Percentiles rank a stretch among this genome's conserved stretches.
Evolutionary conservation across 352 stramenopile genomes (phyloP).

Genomic region (Phytophthora aleatoria): DNA sequence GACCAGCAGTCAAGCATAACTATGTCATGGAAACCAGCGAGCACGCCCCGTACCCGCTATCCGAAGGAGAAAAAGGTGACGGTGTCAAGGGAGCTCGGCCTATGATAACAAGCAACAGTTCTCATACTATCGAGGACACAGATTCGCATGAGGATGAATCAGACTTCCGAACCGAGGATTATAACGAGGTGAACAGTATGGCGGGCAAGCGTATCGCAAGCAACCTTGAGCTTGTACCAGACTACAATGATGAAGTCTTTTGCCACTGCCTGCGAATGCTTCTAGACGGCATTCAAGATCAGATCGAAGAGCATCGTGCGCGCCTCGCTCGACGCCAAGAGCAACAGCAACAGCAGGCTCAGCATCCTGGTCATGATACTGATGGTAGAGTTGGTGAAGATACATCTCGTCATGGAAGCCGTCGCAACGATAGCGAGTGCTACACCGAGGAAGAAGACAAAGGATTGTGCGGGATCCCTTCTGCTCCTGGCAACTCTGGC

Average conservation of each 20-base stretch:
- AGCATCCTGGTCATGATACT: conserved; percentile 35
- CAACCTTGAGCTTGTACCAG: conserved; percentile 34
- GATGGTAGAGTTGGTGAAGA: conserved; percentile 15
- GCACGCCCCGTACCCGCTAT: conserved; percentile 3
- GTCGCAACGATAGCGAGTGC: conserved; percentile 23
- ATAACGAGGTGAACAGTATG: conserved; percentile 14
- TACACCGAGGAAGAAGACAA: conserved; percentile 27
- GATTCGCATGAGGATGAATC: conserved; percentile 28
- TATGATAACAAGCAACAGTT: conserved; percentile 29
- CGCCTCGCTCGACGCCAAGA: conserved; percentile 45
- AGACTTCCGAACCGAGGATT: conserved; percentile 18
- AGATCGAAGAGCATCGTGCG: conserved; percentile 81
- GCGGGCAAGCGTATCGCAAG: conserved; percentile 17
- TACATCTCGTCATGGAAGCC: conserved; percentile 20
- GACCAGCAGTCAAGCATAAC: conserved; percentile 45
- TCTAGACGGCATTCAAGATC: conserved; percentile 81
- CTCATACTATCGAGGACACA: conserved; percentile 28
- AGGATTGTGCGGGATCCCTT: conserved; percentile 10
- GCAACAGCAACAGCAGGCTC: conserved; percentile 30
- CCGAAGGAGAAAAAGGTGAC: conserved; percentile 5
- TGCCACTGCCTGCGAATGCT: conserved; percentile 67
- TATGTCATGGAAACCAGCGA: conserved; percentile 6
- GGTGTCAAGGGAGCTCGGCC: not conserved
- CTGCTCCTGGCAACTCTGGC: conserved; percentile 2
- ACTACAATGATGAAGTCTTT: conserved; percentile 73